Percentiles rank a stretch among this genome's conserved stretches.
phyloP scores from a whole-genome alignment of 164 flowering plant species.

The Stephania yunnanensis region DNA sequence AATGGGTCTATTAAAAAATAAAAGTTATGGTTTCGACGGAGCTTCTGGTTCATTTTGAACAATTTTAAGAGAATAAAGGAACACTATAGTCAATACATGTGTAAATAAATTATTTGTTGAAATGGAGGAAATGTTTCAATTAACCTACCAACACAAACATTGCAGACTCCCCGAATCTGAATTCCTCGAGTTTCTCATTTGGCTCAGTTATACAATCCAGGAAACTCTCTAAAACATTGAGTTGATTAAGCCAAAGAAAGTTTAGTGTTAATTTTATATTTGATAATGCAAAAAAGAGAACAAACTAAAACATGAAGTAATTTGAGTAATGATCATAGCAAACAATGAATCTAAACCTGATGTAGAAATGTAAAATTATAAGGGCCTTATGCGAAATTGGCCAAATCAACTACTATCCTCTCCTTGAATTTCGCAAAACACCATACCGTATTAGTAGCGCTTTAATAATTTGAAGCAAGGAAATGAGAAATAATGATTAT shows the following conservation, averaged over 20 bases:
- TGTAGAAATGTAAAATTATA: conserved; percentile 72
- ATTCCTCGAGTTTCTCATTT: conserved; percentile 85
- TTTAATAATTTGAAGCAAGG: neutral
- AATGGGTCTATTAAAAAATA: conserved; percentile 46
- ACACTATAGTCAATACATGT: neutral
- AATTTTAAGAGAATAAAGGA: neutral
- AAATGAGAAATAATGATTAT: neutral
- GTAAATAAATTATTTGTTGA: neutral
- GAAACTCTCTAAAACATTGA: conserved; percentile 89
- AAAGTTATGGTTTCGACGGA: neutral
- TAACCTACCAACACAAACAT: conserved; percentile 59
- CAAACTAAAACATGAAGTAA: neutral
- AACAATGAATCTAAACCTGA: conserved; percentile 38
- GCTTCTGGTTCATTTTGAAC: neutral
- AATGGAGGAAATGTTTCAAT: conserved; percentile 2
- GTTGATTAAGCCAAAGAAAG: conserved; percentile 35
- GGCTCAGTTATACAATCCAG: conserved; percentile 92
- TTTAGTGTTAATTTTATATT: neutral
- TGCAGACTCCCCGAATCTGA: conserved; percentile 81
- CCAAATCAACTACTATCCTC: conserved; percentile 71
- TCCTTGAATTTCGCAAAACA: conserved; percentile 57
- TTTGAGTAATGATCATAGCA: neutral
- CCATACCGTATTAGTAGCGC: neutral
- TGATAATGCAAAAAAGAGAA: conserved; percentile 6
- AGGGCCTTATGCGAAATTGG: conserved; percentile 93